Conservation (phyloP, 176 grass and related monocot species). For the Raddia guianensis region DNA sequence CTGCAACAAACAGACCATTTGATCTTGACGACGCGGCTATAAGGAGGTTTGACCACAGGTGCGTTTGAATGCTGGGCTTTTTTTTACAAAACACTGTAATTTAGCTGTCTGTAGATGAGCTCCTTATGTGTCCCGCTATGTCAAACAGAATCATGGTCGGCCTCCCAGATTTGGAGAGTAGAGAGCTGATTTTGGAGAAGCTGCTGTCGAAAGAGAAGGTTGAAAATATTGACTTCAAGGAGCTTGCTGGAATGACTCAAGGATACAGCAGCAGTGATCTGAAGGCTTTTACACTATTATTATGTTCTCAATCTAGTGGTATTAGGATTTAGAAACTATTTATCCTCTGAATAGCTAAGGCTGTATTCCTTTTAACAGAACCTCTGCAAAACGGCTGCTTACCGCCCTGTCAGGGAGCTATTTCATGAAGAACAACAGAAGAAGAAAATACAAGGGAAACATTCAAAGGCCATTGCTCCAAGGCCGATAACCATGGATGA, state of each 20-base stretch:
- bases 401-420: constrained; percentile 74
- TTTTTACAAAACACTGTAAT: neutral
- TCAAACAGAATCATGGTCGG: constrained; percentile 82
- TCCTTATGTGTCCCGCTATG: constrained; percentile 26
- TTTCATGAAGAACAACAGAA: constrained; percentile 65
- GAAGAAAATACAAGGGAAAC: constrained; percentile 46
- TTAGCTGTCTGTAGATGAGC: constrained; percentile 12
- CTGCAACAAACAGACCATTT: constrained; percentile 85
- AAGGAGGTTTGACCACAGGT: constrained; percentile 87
- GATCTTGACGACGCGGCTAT: constrained; percentile 83
- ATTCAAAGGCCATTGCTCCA: constrained; percentile 27
- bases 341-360: neutral
- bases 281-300: constrained; percentile 57
- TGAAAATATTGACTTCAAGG: constrained; percentile 69
- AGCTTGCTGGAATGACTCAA: constrained; percentile 79
- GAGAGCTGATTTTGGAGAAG: constrained; percentile 67
- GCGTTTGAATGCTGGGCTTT: neutral
- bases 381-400: constrained; percentile 72
- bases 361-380: constrained; percentile 49
- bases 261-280: constrained; percentile 90
- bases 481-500: constrained; percentile 90
- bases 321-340: neutral
- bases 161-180: constrained; percentile 69
- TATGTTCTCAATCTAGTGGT: neutral
- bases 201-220: constrained; percentile 75